Evolutionary conservation across 1,139 yeast genomes (phyloP), one percentile per base, ranked within the genome.

Genomic region (Suhomyces bolitotheri): DNA sequence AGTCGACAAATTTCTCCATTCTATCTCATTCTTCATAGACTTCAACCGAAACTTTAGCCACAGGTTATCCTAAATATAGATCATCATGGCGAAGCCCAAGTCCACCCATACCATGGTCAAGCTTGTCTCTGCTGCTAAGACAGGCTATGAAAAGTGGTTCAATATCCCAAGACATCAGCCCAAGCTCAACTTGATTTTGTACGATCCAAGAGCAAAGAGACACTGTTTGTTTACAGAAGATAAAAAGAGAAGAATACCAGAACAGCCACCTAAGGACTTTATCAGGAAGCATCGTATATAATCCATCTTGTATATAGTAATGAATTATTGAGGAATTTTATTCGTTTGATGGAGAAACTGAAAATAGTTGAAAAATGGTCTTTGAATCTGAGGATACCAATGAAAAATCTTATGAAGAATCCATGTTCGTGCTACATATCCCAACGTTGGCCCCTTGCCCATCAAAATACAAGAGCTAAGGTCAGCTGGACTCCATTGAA

Each of bases 151-250:
- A 58, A 78, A 94, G 56, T 83, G 90, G 62, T 78, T 89, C 46
- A 72, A 80, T 39, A 78, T 90, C 36, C 94, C 92, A 36, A 81
- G 97, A 67, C 80, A 85, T 33, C 79, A 95, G 5, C 86, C 86
- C 31, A 69, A 78, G 40, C 81, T 90, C 46, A 80, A 80, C 36
- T 92, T 88, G 58, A 84, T 90, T 31, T 76, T 95, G 53, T 92
- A 92, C 58, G 98, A 92, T 58, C 97, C 97, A 8, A 44, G 69
- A 37, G 76, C 75, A 16, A 63, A 64, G 51, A 68, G 76, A 62
- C 97, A 89, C 64, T 96, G 94, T 37, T 71, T 92, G 46, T 92
- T 92, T 67, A 78, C 80, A 20, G 98, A 92, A 60, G 78, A 84
- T 39, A 85, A 86, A 60, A 88, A 87, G 73, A 79, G 98, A 62